phyloP scores from a whole-genome alignment of 805 yeast species.

The Saturnispora silvae region DNA sequence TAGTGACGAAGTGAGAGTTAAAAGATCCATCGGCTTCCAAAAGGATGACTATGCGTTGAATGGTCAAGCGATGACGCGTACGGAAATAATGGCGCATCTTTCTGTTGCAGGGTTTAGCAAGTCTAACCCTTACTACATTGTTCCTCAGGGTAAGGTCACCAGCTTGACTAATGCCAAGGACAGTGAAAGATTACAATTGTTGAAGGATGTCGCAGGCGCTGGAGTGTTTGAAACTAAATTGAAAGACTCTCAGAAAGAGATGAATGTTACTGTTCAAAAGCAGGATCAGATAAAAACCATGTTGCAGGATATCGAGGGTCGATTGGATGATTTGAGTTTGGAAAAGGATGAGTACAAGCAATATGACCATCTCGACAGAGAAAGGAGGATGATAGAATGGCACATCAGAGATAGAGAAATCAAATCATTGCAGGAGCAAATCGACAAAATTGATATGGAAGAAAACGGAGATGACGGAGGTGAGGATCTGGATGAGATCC shows the following conservation, averaged over 20 bases:
- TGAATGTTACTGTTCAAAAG: conserved; percentile 61
- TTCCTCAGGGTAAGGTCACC: conserved; percentile 92
- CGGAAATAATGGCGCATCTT: conserved; percentile 69
- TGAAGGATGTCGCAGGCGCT: conserved; percentile 94
- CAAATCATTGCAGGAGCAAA: conserved; percentile 44
- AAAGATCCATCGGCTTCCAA: conserved; percentile 89
- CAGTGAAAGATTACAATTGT: conserved; percentile 59
- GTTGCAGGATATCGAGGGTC: conserved; percentile 54
- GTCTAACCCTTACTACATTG: conserved; percentile 88
- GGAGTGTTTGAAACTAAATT: conserved; percentile 77
- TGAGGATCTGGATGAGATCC: conserved; percentile 29
- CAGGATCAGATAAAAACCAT: conserved; percentile 66
- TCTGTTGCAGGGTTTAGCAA: conserved; percentile 91
- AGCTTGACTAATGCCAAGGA: conserved; percentile 84
- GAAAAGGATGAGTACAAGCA: conserved; percentile 69
- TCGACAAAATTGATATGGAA: conserved; percentile 50
- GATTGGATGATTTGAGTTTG: conserved; percentile 67
- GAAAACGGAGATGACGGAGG: conserved; percentile 53
- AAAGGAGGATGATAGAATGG: conserved; percentile 63
- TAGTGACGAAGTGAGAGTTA: conserved; percentile 56
- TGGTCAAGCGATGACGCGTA: conserved; percentile 64
- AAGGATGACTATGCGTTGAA: conserved; percentile 87
- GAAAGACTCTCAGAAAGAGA: conserved; percentile 68
- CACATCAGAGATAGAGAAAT: conserved; percentile 71
- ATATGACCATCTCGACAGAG: conserved; percentile 56